Conservation (phyloP, 2,329 filamentous ascomycete species). For the Fusarium bulbicola region DNA sequence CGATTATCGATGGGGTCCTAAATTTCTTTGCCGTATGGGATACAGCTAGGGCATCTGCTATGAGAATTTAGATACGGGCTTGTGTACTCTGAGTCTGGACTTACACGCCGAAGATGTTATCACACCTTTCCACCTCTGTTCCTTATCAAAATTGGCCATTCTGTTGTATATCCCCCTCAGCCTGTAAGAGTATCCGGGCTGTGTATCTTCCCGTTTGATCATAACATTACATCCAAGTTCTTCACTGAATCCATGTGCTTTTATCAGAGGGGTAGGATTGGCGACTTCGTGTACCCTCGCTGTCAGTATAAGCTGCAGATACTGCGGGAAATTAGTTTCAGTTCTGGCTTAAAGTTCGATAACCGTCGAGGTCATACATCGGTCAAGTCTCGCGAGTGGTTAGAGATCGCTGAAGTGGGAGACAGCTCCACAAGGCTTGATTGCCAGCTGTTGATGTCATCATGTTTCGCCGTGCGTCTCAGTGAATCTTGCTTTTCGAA, state of each 20-base stretch:
- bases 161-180: not conserved
- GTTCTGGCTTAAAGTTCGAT: accelerated
- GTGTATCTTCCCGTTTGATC: not conserved
- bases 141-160: not conserved
- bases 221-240: not conserved
- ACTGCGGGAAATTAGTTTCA: not conserved
- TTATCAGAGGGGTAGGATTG: not conserved
- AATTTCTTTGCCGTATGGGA: not conserved
- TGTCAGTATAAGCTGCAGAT: not conserved
- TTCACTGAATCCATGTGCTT: not conserved
- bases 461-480: not conserved
- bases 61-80: not conserved
- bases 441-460: not conserved
- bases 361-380: not conserved
- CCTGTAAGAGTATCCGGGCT: not conserved
- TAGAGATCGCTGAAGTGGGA: too few species aligned
- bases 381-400: too few species aligned
- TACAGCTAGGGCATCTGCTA: not conserved
- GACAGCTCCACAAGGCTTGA: too few species aligned
- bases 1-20: not conserved
- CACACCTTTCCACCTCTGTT: not conserved
- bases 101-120: not conserved
- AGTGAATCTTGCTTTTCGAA: not conserved
- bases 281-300: not conserved
- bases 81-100: not conserved